Percentiles rank a stretch among this genome's conserved stretches.
phyloP scores from a whole-genome alignment of 78 protist species.

The Guillardia theta region DNA sequence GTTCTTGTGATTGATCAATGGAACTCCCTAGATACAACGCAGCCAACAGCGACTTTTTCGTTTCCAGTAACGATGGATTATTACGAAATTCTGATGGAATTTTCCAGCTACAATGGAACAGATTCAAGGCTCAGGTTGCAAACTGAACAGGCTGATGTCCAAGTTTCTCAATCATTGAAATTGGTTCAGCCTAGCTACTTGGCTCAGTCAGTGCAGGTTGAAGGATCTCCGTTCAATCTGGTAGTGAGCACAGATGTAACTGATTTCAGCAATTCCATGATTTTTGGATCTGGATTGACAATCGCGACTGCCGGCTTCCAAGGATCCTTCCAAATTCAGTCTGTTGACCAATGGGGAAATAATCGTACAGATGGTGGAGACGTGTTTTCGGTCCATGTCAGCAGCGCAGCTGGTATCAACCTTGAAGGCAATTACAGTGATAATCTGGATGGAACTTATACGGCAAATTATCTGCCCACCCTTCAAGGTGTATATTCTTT shows the following conservation, averaged over 20 bases:
- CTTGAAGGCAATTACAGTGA: neutral
- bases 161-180: neutral
- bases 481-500: neutral
- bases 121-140: neutral
- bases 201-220: neutral
- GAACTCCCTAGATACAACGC: neutral
- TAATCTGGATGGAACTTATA: neutral
- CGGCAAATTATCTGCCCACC: neutral
- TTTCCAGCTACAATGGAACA: neutral
- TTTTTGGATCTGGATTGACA: neutral
- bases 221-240: neutral
- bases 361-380: neutral
- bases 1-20: constrained; percentile 30
- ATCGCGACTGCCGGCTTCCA: constrained; percentile 9
- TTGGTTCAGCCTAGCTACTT: neutral
- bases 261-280: neutral
- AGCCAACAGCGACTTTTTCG: neutral
- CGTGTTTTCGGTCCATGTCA: neutral
- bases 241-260: neutral
- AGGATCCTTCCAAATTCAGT: neutral
- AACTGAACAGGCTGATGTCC: neutral
- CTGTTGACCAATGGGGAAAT: neutral
- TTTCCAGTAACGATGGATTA: neutral
- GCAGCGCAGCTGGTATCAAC: neutral
- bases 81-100: constrained; percentile 38